Evolutionary conservation across 345 rosid genomes (phyloP), one percentile per base, ranked within the genome.

Genomic region (Microthlaspi erraticum): DNA sequence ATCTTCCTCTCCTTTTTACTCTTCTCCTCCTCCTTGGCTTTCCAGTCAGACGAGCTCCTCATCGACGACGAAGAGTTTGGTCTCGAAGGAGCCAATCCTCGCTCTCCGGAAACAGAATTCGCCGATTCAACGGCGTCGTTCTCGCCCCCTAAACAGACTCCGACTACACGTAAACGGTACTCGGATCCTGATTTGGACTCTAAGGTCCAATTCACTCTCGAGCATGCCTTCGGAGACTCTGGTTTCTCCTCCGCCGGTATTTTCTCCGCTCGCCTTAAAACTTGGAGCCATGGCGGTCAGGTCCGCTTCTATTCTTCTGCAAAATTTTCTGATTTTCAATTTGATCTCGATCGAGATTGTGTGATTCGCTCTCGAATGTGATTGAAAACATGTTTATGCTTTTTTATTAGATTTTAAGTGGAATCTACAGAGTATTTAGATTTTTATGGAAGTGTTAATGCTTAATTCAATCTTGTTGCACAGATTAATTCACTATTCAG

Each of bases 211-310:
- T 91, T 94, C 72, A 50, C 90, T 16, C 89, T 94, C 36, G 92
- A 94, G 14, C 99, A 94, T 71, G 93, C 99, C 45, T 91, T 94
- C 29, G 96, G 96, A 0, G 96, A 91, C 64, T 85, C 96, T 46
- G 89, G 82, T 79, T 91, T 94, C 80, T 69, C 79, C 37, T 82
- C 88, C 13, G 96, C 96, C 13, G 98, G 96, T 45, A 81, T 86
- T 73, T 94, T 94, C 84, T 84, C 98, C 26, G 99, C 96, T 56
- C 98, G 98, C 66, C 88, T 94, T 76, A 94, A 83, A 82, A 82
- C 93, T 46, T 84, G 86, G 83, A 83, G 73, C 61, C 93, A 88
- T 51, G 98, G 99, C 2, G 85, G 87, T 68, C 94, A 86, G 98
- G 99, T 58, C 37, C 32, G n/a, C 13, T 57, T 57, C 51, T 43